Base-by-base conservation (phyloP, 1,284 basidiomycete species). In the Fistulina hepatica region DNA sequence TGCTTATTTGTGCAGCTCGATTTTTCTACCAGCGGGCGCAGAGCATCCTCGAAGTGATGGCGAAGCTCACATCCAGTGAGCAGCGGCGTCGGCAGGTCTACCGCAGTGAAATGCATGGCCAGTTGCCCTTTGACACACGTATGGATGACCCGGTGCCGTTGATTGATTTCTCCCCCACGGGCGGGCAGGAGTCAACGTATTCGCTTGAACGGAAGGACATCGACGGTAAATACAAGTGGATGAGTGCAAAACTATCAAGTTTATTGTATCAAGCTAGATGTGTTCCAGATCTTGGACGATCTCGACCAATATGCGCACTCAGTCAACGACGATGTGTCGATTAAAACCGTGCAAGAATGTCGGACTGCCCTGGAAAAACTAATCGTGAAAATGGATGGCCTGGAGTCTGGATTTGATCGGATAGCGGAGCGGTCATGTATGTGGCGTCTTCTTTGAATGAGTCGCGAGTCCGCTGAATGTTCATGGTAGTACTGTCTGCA, bases 21-120 rank as follows among this genome's bases (percentile, higher is more conserved):
- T 83, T 88, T 52, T 82, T 92, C 55, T 77, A 78, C 44, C 80
- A 81, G 44, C 69, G 85, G 39, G 76, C 84, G 1, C 76, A 83
- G 45, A 75, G 72, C 28, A 78, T 92, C 39, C 61, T 84, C 2
- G 82, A 89, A 51, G 73, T 88, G 2, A 80, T 92, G 76, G 81
- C 82, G 2, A 85, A 80, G 49, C 64, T 85, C 22, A 81, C 81
- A 81, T 84, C 76, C 3, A 73, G 64, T 32, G 89, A 93, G 56
- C 67, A 69, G 37, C 84, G 81, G 50, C 73, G 84, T 17, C 71
- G 88, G 2, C 78, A 85, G 52, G 67, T 81, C 15, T 85, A 89
- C 49, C 71, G 81, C 22, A 71, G 79, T 11, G 86, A 90, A 48
- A 69, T 86, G 9, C 72, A 84, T 47, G 80, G 79, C 0, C 79